Conservation (phyloP, 495 filamentous ascomycete genomes). For the Penicillium maclennaniae region DNA sequence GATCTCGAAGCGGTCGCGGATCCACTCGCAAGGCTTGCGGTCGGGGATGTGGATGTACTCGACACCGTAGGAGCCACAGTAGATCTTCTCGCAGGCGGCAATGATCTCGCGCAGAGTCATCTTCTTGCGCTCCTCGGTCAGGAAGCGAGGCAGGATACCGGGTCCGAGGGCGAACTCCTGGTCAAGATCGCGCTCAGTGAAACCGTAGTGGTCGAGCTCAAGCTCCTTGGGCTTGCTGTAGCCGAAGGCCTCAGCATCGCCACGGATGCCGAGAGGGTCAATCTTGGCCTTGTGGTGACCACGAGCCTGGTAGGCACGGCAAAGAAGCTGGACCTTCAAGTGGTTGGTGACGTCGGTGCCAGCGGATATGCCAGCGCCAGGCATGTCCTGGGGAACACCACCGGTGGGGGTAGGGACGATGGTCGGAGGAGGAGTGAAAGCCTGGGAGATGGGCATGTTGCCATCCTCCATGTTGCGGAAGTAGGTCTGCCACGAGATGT, state of each 20-base stretch:
- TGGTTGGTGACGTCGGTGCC: constrained; percentile 90
- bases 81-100: constrained; percentile 85
- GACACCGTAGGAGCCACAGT: constrained; percentile 93
- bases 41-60: constrained; percentile 99
- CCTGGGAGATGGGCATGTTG: constrained; percentile 93
- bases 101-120: constrained; percentile 97
- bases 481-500: constrained; percentile 98
- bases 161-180: constrained; percentile 89
- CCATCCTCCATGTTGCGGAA: constrained; percentile 98
- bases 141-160: constrained; percentile 93
- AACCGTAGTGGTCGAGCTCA: constrained; percentile 86
- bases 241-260: constrained; percentile 78
- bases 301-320: constrained; percentile 95
- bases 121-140: constrained; percentile 79
- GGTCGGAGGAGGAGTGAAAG: constrained; percentile 92
- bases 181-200: constrained; percentile 91
- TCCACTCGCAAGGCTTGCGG: constrained; percentile 96
- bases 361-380: constrained; percentile 63
- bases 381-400: constrained; percentile 71
- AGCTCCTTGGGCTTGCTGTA: constrained; percentile 90
- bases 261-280: constrained; percentile 91
- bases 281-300: constrained; percentile 98
- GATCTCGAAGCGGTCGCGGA: constrained; percentile 89
- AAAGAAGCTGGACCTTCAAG: constrained; percentile 95
- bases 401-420: constrained; percentile 76